phyloP scores from a whole-genome alignment of 1,139 yeast genomes.

The Suhomyces bribrorum region DNA sequence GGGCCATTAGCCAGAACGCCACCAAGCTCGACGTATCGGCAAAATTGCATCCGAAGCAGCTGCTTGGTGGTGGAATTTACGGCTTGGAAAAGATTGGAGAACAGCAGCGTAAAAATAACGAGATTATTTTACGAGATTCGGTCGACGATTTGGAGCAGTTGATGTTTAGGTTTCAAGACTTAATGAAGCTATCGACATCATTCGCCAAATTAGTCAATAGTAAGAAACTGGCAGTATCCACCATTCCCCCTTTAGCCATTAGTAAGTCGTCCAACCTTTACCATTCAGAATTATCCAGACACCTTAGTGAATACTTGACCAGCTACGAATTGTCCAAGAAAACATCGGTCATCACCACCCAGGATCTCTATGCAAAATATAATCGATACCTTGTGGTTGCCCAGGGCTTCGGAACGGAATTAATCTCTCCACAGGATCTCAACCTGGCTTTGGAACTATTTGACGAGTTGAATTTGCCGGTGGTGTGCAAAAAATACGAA shows the following conservation, averaged over 20 bases:
- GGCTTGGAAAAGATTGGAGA: conserved; percentile 67
- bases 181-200: conserved; percentile 56
- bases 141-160: conserved; percentile 76
- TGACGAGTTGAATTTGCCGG: conserved; percentile 36
- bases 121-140: conserved; percentile 64
- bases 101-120: conserved; percentile 58
- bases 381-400: conserved; percentile 38
- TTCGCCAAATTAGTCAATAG: conserved; percentile 34
- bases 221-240: conserved; percentile 8
- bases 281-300: conserved; percentile 45
- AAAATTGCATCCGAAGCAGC: conserved; percentile 11
- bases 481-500: conserved; percentile 32
- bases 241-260: conserved; percentile 36
- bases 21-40: conserved; percentile 21
- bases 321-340: conserved; percentile 30
- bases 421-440: conserved; percentile 36
- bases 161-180: conserved; percentile 74
- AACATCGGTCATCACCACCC: conserved; percentile 44
- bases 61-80: conserved; percentile 56
- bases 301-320: conserved; percentile 53
- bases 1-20: conserved; percentile 45
- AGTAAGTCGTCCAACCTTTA: conserved; percentile 33
- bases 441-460: conserved; percentile 32
- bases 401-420: conserved; percentile 46
- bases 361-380: conserved; percentile 46